Evolutionary conservation across 257 asterid genomes (phyloP).

Genomic region (Solanum rostratum): DNA sequence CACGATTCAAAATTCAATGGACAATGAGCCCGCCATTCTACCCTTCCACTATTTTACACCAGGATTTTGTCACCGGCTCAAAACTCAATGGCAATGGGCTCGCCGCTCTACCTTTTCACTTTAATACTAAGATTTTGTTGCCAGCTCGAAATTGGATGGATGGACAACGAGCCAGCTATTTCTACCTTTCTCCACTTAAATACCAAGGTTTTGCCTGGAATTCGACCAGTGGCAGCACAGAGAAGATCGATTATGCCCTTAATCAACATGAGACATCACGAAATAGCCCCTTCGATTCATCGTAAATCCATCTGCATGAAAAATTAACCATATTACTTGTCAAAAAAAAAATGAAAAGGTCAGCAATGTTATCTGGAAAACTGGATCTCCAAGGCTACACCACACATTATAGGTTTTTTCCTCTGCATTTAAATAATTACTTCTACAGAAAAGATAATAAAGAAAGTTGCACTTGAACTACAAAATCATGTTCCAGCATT

Average conservation of each 20-base stretch:
- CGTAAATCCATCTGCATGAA: slow-evolving; percentile 65
- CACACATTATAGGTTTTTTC: background rate
- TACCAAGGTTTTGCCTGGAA: background rate
- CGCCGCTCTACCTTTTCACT: background rate
- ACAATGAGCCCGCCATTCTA: background rate
- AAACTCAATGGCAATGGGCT: background rate
- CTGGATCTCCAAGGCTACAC: background rate
- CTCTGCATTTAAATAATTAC: background rate
- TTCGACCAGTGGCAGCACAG: background rate
- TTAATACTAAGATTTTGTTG: background rate
- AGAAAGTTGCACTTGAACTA: background rate
- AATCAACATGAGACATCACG: slow-evolving; percentile 48
- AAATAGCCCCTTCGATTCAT: slow-evolving; percentile 64
- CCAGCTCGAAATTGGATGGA: background rate
- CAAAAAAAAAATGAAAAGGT: background rate
- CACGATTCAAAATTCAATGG: background rate
- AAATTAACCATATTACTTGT: background rate
- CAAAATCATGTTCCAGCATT: background rate
- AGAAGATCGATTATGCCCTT: background rate
- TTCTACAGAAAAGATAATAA: background rate
- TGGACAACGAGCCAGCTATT: background rate
- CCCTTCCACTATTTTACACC: background rate
- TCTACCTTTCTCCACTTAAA: background rate
- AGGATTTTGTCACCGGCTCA: background rate
- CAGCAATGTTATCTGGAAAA: background rate